Evolutionary conservation across 805 yeast species (phyloP), one percentile per base, ranked within the genome.

Genomic region (Candida glaebosa): DNA sequence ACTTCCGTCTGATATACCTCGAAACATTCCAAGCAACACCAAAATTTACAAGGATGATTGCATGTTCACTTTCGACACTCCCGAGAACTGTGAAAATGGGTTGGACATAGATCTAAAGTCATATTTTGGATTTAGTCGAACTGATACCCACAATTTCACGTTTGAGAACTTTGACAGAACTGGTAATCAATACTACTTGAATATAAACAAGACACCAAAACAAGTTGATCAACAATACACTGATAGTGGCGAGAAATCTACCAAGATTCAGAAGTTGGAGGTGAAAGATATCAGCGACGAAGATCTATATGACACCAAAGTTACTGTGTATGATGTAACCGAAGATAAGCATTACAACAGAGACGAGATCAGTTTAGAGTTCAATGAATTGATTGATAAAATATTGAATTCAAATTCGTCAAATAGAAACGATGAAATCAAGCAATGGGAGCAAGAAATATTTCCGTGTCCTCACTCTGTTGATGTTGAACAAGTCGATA

Each of bases 381-480:
- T 64, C 22, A 54, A 54, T 35, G 12, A 31, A 6, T 50, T 69
- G 36, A 76, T 78, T 0, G 64, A 70, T 1, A 67, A 62, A 2
- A 71, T 87, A 3, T 50, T 82, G 37, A 59, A 55, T 5, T 73
- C 90, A 1, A 77, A 79, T 22, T 84, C 93, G 0, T 71, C 78
- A 3, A 69, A 75, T 16, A 71, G 70, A 40, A 70, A 74, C 31
- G 78, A 87, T 50, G 95, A 89, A 56, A 78, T 89, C 41, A 79
- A 82, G 52, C 82, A 95, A 1, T 93, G 99, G 99, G 91, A 88
- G 57, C 85, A 86, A 50, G 95, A 90, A 50, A 78, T 91, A 16
- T 57, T 72, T 10, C 79, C 96, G 0, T 93, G 99, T 58, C 75
- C 69, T 34, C 99, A 93, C 57, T 78, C 90, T 0, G 61, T 73